Percentiles rank a stretch among this genome's conserved stretches.
These are phyloP conservation scores for Hypoxylon cercidicola DNA, from an alignment of 495 filamentous ascomycete genomes.

Conservation along the genomic window DNA sequence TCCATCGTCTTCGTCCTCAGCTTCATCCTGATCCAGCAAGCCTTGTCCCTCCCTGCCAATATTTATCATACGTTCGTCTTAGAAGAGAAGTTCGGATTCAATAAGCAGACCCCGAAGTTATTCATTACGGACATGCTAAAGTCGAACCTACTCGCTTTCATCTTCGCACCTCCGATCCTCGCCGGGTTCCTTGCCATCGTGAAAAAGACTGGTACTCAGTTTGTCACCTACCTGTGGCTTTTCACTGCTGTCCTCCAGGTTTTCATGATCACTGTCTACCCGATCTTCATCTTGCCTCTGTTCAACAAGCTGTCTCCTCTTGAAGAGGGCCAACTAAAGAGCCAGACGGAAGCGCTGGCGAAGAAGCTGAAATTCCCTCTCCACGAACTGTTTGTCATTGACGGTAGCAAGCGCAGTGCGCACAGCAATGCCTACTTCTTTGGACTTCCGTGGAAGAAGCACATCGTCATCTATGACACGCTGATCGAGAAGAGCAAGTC, in stretches of 20 bases:
- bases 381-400: constrained; percentile 90
- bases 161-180: constrained; percentile 85
- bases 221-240: constrained; percentile 98
- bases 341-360: constrained; percentile 85
- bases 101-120: constrained; percentile 91
- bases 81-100: constrained; percentile 98
- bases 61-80: constrained; percentile 96
- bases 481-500: constrained; percentile 92
- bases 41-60: constrained; percentile 79
- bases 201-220: constrained; percentile 87
- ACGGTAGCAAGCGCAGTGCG: constrained; percentile 95
- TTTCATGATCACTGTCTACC: constrained; percentile 95
- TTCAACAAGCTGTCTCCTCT: constrained; percentile 99
- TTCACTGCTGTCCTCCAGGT: constrained; percentile 89
- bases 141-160: constrained; percentile 81
- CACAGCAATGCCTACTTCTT: constrained; percentile 99
- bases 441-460: constrained; percentile 98
- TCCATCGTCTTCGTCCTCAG: constrained; percentile 91
- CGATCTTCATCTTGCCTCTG: constrained; percentile 89
- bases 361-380: constrained; percentile 89
- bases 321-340: constrained; percentile 85
- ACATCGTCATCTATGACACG: constrained; percentile 99
- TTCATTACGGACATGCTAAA: constrained; percentile 95
- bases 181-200: constrained; percentile 90
- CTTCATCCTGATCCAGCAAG: constrained; percentile 82